Base-by-base conservation (phyloP, 2,329 filamentous ascomycete genomes). In the Hypoxylon sp. region DNA sequence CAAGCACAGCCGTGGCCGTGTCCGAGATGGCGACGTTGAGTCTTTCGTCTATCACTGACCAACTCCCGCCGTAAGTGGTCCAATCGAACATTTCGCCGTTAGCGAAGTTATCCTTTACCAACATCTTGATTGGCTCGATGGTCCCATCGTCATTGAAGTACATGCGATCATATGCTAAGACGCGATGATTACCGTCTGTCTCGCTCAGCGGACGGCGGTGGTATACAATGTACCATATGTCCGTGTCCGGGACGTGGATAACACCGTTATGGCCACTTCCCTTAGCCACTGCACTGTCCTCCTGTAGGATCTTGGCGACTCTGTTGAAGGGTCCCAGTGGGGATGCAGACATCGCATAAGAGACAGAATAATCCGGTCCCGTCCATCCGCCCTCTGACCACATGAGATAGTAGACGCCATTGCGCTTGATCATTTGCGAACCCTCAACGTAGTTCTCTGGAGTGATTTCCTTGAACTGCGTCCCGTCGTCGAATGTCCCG, bases 151-250 rank as follows among this genome's bases (percentile, higher is more conserved):
- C 76, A 63, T 82, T 79, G 67, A 85, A 85, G 66, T 80, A 77
- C 78, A 86, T 82, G 14, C 82, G 79, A 71, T 85, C 83, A 56
- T 85, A 84, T 34, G 82, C 82, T 2, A 82, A 74, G 14, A 82
- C 83, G 2, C 83, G 82, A 71, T 85, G 81, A 65, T 85, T 83
- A 34, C 79, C 80, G 59, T 80, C 79, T 0, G 77, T 80, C 50
- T 84, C 81, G 64, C 80, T 79, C 2, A 83, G 77, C 6, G 80
- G 81, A 0, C 81, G 79, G 1, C 83, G 82, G 70, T 85, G 84
- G 60, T 83, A 83, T 13, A 82, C 78, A 28, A 83, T 82, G 59
- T 83, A 83, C 72, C 80, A 82, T 14, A 82, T 79, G 17, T 81
- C 77, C 2, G 78, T 76, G 36, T 68, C 73, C 0, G 80, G 79